phyloP scores from a whole-genome alignment of 257 asterid genomes.

The Paulownia fortunei region DNA sequence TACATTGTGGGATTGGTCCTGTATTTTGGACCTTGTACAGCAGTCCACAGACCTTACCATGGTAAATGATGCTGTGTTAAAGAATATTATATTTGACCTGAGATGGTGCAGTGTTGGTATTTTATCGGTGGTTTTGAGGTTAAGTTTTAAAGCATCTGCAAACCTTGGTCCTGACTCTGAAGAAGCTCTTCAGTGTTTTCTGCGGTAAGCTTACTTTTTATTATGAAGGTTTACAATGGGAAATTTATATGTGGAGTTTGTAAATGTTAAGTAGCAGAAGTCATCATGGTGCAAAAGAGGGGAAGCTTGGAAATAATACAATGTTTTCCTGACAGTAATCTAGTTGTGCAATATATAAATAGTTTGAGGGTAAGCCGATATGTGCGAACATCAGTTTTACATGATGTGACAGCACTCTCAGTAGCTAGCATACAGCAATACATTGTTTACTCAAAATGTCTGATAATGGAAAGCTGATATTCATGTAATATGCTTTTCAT shows the following conservation, averaged over 20 bases:
- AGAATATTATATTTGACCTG: conserved; percentile 53
- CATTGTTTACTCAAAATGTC: not conserved
- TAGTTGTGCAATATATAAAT: not conserved
- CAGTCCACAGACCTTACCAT: conserved; percentile 38
- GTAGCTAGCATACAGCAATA: not conserved
- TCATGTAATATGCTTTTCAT: not conserved
- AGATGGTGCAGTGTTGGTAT: conserved; percentile 76
- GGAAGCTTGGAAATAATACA: not conserved
- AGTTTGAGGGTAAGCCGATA: conserved; percentile 4
- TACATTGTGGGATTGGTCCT: conserved; percentile 88
- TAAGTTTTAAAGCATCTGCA: conserved; percentile 57
- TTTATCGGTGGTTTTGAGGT: conserved; percentile 52
- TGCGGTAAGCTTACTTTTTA: conserved; percentile 57
- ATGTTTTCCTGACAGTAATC: not conserved
- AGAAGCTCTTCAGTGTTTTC: conserved; percentile 57
- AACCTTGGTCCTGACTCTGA: conserved; percentile 49
- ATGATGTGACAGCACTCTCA: conserved; percentile 7
- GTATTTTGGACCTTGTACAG: conserved; percentile 58
- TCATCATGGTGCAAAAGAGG: not conserved
- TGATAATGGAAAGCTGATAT: not conserved
- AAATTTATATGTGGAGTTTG: not conserved
- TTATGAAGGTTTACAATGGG: not conserved
- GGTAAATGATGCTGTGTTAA: conserved; percentile 39
- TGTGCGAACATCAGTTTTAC: not conserved
- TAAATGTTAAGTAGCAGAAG: conserved; percentile 15